phyloP scores from a whole-genome alignment of 2,329 filamentous ascomycete genomes.

The Dactylellina cionopaga region DNA sequence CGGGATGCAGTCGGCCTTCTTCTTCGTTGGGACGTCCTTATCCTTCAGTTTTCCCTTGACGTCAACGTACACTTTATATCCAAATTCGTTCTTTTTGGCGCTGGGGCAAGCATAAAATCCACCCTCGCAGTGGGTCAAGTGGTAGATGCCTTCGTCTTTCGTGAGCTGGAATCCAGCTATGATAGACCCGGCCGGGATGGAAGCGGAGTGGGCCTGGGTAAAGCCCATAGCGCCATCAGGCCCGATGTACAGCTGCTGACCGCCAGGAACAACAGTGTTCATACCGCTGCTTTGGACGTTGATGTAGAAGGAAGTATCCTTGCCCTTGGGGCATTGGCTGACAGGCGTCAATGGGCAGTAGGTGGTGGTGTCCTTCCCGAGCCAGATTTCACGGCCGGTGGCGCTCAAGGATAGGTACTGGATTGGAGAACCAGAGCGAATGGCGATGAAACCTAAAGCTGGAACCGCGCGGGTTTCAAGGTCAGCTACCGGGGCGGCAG shows the following conservation, averaged over 20 bases:
- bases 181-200: slow-evolving; percentile 66
- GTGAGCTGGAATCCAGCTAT: slow-evolving; percentile 64
- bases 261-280: slow-evolving; percentile 70
- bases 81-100: slow-evolving; percentile 51
- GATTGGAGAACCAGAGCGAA: slow-evolving; percentile 65
- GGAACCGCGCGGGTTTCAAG: slow-evolving; percentile 10
- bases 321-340: slow-evolving; percentile 64
- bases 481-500: slow-evolving; percentile 23
- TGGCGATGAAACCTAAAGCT: slow-evolving; percentile 31
- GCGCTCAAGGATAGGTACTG: slow-evolving; percentile 65
- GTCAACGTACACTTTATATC: slow-evolving; percentile 63
- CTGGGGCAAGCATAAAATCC: slow-evolving; percentile 64
- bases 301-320: slow-evolving; percentile 63
- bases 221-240: slow-evolving; percentile 68
- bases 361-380: slow-evolving; percentile 63
- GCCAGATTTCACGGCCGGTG: slow-evolving; percentile 64
- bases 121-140: slow-evolving; percentile 59
- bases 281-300: slow-evolving; percentile 58
- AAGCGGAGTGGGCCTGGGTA: slow-evolving; percentile 67
- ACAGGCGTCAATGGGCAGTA: slow-evolving; percentile 65
- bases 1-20: slow-evolving; percentile 40
- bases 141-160: slow-evolving; percentile 57
- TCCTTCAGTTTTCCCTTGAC: slow-evolving; percentile 55
- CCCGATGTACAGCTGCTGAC: slow-evolving; percentile 70
- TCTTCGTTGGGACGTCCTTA: slow-evolving; percentile 34